Evolutionary conservation across 192 early-diverging fungal genomes (phyloP).

Genomic region (Backusella westeae): DNA sequence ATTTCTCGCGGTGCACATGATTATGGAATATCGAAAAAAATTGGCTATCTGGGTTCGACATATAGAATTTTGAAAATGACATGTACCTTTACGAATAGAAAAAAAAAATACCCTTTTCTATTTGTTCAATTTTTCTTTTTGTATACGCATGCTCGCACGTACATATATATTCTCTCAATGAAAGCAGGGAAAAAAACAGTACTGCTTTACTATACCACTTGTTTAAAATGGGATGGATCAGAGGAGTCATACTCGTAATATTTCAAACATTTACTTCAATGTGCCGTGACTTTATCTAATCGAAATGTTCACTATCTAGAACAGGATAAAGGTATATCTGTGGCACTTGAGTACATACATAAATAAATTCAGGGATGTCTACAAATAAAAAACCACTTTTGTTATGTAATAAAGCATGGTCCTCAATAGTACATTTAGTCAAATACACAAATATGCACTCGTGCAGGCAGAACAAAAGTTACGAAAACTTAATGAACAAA

Average conservation of each 20-base stretch:
- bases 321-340: not conserved
- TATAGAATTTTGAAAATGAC: not conserved
- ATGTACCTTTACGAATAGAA: not conserved
- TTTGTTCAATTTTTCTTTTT: not conserved
- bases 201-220: not conserved
- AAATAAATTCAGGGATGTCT: not conserved
- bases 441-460: not conserved
- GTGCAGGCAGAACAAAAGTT: not conserved
- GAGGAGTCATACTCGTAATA: not conserved
- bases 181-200: not conserved
- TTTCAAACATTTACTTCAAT: not conserved
- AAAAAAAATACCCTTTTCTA: not conserved
- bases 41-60: not conserved
- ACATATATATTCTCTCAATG: not conserved
- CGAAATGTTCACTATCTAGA: not conserved
- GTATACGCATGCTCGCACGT: not conserved
- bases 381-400: not conserved
- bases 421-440: not conserved
- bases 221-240: not conserved
- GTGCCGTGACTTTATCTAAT: not conserved
- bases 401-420: not conserved
- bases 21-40: not conserved
- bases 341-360: not conserved
- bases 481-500: not conserved
- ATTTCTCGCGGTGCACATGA: not conserved